Conservation (phyloP, 1,139 yeast species). For the Suhomyces chickasaworum region DNA sequence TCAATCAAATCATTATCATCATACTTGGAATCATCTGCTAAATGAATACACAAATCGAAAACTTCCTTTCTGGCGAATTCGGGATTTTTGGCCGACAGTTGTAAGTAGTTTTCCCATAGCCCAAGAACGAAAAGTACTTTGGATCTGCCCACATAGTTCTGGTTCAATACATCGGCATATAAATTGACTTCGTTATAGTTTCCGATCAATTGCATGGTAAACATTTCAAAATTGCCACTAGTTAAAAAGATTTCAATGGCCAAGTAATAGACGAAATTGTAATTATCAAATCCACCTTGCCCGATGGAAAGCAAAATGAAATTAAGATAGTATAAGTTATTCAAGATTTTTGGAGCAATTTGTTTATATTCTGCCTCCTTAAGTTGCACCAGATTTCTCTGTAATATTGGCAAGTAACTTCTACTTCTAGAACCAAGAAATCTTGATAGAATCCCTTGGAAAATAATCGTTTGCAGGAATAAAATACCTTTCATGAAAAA, state of each 20-base stretch:
- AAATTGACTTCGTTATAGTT: slow-evolving; percentile 42
- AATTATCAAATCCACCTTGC: slow-evolving; percentile 69
- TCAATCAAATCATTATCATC: slow-evolving; percentile 50
- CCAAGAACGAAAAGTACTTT: slow-evolving; percentile 60
- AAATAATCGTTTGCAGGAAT: slow-evolving; percentile 55
- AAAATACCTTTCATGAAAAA: slow-evolving; percentile 43
- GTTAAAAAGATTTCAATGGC: slow-evolving; percentile 48
- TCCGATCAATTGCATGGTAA: slow-evolving; percentile 45
- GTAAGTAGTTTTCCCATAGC: slow-evolving; percentile 58
- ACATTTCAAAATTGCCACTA: slow-evolving; percentile 35
- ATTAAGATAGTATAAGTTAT: slow-evolving; percentile 53
- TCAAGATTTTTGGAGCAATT: slow-evolving; percentile 42
- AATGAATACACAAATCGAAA: slow-evolving; percentile 44
- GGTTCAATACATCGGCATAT: slow-evolving; percentile 35
- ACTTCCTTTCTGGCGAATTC: slow-evolving; percentile 36
- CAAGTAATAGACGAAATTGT: slow-evolving; percentile 62
- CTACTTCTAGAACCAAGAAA: slow-evolving; percentile 25
- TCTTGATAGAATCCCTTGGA: slow-evolving; percentile 55
- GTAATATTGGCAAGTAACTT: slow-evolving; percentile 15
- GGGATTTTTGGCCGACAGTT: slow-evolving; percentile 28
- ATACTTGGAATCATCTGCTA: slow-evolving; percentile 38
- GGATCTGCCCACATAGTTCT: slow-evolving; percentile 43
- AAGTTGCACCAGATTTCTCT: slow-evolving; percentile 6
- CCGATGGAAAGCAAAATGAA: slow-evolving; percentile 64
- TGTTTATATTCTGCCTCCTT: slow-evolving; percentile 29